phyloP scores from a whole-genome alignment of 2,329 filamentous ascomycete species.

The Colletotrichum horii region DNA sequence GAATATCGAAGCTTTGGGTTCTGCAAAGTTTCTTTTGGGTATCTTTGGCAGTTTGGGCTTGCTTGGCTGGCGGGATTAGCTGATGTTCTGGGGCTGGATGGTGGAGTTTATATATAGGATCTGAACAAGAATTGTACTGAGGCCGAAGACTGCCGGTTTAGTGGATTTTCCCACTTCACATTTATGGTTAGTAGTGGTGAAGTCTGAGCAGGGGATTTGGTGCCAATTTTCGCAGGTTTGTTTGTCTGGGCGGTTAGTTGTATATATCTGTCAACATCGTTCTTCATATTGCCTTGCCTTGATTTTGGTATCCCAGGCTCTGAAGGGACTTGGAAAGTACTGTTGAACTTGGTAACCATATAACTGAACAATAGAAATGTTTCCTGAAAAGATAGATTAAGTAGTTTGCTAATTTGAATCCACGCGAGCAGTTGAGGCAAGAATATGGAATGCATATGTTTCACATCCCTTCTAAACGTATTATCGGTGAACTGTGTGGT shows the following conservation, averaged over 20 bases:
- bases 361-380: neutral
- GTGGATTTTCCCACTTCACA: too few species aligned
- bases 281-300: neutral
- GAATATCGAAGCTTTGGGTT: neutral
- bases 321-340: neutral
- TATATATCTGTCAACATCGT: neutral
- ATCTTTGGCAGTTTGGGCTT: neutral
- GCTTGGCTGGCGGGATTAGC: neutral
- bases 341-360: too few species aligned
- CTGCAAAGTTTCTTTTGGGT: neutral
- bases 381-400: neutral
- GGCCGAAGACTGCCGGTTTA: too few species aligned
- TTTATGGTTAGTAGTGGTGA: too few species aligned
- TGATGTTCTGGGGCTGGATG: neutral
- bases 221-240: rapidly evolving
- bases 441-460: neutral
- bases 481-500: neutral
- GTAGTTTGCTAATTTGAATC: neutral
- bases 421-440: neutral
- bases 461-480: neutral
- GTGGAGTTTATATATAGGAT: neutral
- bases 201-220: neutral
- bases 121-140: rapidly evolving
- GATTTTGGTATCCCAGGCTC: neutral
- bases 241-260: neutral